Evolutionary conservation across 2,329 filamentous ascomycete genomes (phyloP).

Genomic region (Sporothrix phasma): DNA sequence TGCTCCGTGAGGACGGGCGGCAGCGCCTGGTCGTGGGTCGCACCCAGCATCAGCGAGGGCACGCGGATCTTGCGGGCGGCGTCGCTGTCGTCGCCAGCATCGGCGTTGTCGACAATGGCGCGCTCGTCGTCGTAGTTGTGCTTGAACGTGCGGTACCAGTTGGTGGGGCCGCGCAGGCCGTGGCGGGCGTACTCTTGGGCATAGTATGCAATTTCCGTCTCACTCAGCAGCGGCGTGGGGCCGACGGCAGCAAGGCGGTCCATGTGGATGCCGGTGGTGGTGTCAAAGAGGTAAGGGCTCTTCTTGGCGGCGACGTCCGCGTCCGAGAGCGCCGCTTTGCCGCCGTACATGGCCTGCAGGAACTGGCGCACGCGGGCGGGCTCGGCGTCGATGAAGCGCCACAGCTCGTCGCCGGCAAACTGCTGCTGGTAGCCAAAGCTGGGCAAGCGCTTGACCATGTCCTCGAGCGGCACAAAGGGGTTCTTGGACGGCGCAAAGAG

Average conservation of each 20-base stretch:
- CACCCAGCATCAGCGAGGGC: constrained; percentile 67
- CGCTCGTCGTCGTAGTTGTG: constrained; percentile 70
- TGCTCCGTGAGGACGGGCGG: constrained; percentile 58
- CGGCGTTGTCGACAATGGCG: constrained; percentile 39
- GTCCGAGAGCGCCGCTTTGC: constrained; percentile 35
- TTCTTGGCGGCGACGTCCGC: constrained; percentile 25
- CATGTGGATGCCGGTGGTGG: constrained; percentile 52
- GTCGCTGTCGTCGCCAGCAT: constrained; percentile 23
- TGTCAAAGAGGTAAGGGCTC: constrained; percentile 40
- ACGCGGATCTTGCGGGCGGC: constrained; percentile 33
- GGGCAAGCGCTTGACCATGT: constrained; percentile 48
- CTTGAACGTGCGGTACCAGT: constrained; percentile 74
- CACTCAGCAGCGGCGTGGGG: constrained; percentile 48
- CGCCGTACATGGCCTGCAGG: constrained; percentile 62
- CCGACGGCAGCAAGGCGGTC: constrained; percentile 50
- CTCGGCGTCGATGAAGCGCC: constrained; percentile 43
- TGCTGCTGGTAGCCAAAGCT: constrained; percentile 82
- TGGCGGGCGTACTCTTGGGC: constrained; percentile 58
- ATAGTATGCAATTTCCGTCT: constrained; percentile 70
- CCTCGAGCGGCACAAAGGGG: constrained; percentile 42
- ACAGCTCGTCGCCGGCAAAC: constrained; percentile 58
- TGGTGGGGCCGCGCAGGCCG: constrained; percentile 69
- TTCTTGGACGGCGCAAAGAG: constrained; percentile 45
- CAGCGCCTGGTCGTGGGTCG: constrained; percentile 60
- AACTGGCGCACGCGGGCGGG: constrained; percentile 52